Percentiles rank a stretch among this genome's conserved stretches.
Evolutionary conservation across 495 filamentous ascomycete genomes (phyloP).

Genomic region (Pseudomonodictys pantanalensis): DNA sequence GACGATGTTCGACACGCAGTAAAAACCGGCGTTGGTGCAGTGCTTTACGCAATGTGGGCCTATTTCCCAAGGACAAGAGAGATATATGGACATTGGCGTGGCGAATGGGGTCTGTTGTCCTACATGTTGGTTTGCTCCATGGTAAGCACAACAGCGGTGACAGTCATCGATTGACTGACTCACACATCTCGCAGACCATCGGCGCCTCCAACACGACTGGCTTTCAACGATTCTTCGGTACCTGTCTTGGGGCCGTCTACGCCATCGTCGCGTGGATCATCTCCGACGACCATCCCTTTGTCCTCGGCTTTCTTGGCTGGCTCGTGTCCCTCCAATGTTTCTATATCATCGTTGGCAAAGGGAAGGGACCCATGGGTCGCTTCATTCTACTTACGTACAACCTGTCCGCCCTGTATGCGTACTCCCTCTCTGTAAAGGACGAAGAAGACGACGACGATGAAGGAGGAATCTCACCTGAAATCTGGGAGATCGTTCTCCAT

Average conservation of each 20-base stretch:
- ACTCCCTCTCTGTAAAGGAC: conserved; percentile 76
- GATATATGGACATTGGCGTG: conserved; percentile 82
- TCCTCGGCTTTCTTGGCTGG: conserved; percentile 75
- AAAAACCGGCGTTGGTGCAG: conserved; percentile 88
- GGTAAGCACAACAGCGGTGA: conserved; percentile 37
- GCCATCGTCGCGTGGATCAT: conserved; percentile 75
- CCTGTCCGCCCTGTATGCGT: conserved; percentile 91
- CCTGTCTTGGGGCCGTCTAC: conserved; percentile 72
- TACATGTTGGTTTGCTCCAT: conserved; percentile 99
- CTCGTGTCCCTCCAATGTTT: conserved; percentile 77
- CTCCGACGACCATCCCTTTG: conserved; percentile 66
- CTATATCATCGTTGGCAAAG: conserved; percentile 80
- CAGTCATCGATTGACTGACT: background rate
- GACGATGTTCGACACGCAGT: conserved; percentile 77
- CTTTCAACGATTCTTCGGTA: conserved; percentile 81
- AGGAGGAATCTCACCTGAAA: conserved; percentile 78
- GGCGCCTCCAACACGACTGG: conserved; percentile 93
- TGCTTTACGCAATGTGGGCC: conserved; percentile 79
- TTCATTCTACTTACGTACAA: conserved; percentile 88
- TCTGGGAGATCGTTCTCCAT: conserved; percentile 85
- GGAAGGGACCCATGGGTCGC: conserved; percentile 84
- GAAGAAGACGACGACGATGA: conserved; percentile 74
- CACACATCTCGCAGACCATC: conserved; percentile 58
- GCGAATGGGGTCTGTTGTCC: conserved; percentile 93
- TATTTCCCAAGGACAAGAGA: conserved; percentile 77